phyloP scores from a whole-genome alignment of 108 stramenopile genomes.

The Aurantiochytrium sp. region DNA sequence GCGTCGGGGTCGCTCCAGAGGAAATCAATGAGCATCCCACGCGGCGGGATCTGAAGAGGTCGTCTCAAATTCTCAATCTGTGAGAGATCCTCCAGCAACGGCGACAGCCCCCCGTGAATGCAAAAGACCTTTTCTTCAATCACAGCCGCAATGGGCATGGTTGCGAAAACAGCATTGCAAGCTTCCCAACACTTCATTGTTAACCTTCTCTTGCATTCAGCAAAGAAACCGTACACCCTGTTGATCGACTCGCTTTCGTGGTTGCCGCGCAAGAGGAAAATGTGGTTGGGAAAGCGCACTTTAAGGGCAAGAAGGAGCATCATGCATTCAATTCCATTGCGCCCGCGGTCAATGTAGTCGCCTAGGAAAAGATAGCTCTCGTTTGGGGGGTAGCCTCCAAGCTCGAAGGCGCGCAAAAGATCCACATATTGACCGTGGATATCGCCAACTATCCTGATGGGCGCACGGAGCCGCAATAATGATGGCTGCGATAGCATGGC shows the following conservation, averaged over 20 bases:
- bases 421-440: slow-evolving; percentile 74
- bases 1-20: slow-evolving; percentile 98
- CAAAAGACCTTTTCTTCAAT: slow-evolving; percentile 99
- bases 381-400: slow-evolving; percentile 67
- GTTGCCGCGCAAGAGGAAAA: slow-evolving; percentile 96
- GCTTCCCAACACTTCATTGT: slow-evolving; percentile 65
- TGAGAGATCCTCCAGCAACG: slow-evolving; percentile 86
- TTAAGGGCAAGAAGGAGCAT: slow-evolving; percentile 94
- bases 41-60: slow-evolving; percentile 94
- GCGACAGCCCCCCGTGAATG: slow-evolving; percentile 96
- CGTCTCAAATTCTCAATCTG: slow-evolving; percentile 87
- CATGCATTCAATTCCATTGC: slow-evolving; percentile 94
- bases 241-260: slow-evolving; percentile 98
- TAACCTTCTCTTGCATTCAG: slow-evolving; percentile 92
- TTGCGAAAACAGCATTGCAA: slow-evolving; percentile 98
- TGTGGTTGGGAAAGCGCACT: slow-evolving; percentile 98
- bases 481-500: slow-evolving; percentile 24
- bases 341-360: slow-evolving; percentile 96
- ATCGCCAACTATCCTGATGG: slow-evolving; percentile 45
- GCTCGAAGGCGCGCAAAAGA: slow-evolving; percentile 66
- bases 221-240: slow-evolving; percentile 99
- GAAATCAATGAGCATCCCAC: slow-evolving; percentile 91
- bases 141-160: slow-evolving; percentile 94
- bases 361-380: slow-evolving; percentile 95
- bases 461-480: slow-evolving; percentile 22